These are phyloP conservation scores for Taiwanofungus camphoratus DNA, from an alignment of 1,284 basidiomycete genomes.

Conservation along the genomic window DNA sequence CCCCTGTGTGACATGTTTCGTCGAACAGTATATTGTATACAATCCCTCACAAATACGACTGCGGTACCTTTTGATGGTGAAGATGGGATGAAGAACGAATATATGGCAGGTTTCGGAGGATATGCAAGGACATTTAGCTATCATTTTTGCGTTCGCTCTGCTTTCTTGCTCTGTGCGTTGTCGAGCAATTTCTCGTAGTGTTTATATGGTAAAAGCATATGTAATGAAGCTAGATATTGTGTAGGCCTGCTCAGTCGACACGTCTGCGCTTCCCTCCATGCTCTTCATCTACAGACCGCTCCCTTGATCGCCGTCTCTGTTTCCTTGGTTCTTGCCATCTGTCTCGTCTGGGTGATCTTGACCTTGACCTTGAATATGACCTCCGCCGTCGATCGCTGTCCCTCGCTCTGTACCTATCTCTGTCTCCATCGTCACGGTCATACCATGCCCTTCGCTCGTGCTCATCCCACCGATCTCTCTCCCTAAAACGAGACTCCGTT, in stretches of 20 bases:
- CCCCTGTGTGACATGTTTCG: not conserved
- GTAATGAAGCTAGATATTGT: not conserved
- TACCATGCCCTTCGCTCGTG: conserved; percentile 19
- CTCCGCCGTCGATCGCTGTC: conserved; percentile 18
- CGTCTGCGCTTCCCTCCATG: conserved; percentile 32
- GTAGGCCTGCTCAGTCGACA: conserved; percentile 17
- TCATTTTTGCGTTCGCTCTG: not conserved
- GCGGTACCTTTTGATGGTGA: conserved; percentile 38
- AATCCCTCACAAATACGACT: conserved; percentile 35
- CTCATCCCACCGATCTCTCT: conserved; percentile 21
- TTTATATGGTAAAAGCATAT: not conserved
- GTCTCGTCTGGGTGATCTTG: conserved; percentile 22
- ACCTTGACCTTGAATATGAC: conserved; percentile 32
- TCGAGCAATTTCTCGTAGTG: not conserved
- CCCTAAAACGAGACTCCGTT: conserved; percentile 24
- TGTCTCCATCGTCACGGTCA: conserved; percentile 22
- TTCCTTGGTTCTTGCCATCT: conserved; percentile 24
- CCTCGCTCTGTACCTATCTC: conserved; percentile 10
- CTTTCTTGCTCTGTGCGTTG: not conserved
- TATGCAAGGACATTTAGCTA: no score
- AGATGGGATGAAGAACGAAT: conserved; percentile 24
- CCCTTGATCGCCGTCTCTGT: conserved; percentile 38
- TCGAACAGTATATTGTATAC: conserved; percentile 36
- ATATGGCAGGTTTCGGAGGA: not conserved
- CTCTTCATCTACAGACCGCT: conserved; percentile 30